These are phyloP conservation scores for Papiliotrema terrestris DNA, from an alignment of 1,284 basidiomycete species.

Conservation along the genomic window DNA sequence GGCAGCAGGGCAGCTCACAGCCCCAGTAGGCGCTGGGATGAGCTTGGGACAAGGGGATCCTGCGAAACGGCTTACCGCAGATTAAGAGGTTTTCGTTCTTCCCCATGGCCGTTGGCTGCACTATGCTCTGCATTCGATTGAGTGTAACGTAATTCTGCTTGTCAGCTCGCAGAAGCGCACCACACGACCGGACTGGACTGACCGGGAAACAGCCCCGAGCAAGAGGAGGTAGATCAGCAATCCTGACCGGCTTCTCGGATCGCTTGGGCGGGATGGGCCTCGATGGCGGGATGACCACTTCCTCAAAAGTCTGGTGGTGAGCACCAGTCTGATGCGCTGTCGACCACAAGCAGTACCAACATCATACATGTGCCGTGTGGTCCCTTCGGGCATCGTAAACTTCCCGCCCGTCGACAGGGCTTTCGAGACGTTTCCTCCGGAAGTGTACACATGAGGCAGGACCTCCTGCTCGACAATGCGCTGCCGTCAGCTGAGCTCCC, in stretches of 20 bases:
- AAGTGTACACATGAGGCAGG: conserved; percentile 88
- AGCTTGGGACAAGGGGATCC: background rate
- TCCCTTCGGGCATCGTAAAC: conserved; percentile 81
- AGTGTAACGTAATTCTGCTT: conserved; percentile 75
- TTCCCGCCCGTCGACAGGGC: conserved; percentile 67
- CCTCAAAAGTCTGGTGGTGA: conserved; percentile 53
- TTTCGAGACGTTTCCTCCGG: conserved; percentile 59
- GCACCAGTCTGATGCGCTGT: conserved; percentile 42
- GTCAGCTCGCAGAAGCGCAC: conserved; percentile 7
- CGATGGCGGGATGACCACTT: conserved; percentile 86
- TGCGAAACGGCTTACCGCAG: conserved; percentile 63
- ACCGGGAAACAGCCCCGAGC: conserved; percentile 86
- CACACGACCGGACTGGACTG: conserved; percentile 28
- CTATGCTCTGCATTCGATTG: conserved; percentile 93
- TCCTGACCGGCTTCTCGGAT: conserved; percentile 68
- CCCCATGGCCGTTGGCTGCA: conserved; percentile 87
- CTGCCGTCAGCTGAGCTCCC: conserved; percentile 25
- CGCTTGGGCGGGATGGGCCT: conserved; percentile 69
- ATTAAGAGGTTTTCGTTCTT: conserved; percentile 96
- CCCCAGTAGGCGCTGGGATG: conserved; percentile 80
- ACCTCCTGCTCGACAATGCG: conserved; percentile 57
- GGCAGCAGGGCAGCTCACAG: conserved; percentile 57
- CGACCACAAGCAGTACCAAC: conserved; percentile 53
- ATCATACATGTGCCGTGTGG: conserved; percentile 63
- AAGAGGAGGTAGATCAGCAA: conserved; percentile 73